Conservation (phyloP, 495 filamentous ascomycete species). For the Neurospora hispaniola region DNA sequence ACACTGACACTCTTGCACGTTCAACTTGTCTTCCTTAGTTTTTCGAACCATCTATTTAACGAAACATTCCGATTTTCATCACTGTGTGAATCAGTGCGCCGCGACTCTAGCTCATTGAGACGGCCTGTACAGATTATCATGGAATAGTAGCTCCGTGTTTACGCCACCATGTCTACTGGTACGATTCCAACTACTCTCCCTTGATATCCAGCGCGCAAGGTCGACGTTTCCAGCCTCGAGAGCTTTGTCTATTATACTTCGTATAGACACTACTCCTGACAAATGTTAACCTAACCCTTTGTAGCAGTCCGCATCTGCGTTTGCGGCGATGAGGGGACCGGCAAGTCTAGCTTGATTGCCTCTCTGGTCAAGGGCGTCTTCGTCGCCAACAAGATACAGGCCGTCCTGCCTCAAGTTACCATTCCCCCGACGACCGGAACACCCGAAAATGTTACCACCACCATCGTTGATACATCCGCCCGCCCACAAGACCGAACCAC, state of each 20-base stretch:
- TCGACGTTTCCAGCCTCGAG: neutral
- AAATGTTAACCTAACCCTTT: constrained; percentile 2
- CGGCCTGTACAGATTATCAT: neutral
- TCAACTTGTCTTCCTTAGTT: neutral
- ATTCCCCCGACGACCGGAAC: constrained; percentile 81
- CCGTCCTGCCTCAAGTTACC: constrained; percentile 86
- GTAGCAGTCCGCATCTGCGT: constrained; percentile 79
- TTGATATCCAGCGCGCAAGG: neutral
- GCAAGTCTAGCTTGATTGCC: constrained; percentile 63
- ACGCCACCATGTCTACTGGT: neutral
- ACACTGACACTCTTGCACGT: neutral
- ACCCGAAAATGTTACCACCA: constrained; percentile 90
- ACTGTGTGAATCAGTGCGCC: neutral
- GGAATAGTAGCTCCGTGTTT: neutral
- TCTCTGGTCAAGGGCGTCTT: constrained; percentile 90
- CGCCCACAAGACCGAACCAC: constrained; percentile 84
- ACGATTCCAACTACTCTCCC: neutral
- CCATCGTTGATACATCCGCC: constrained; percentile 92
- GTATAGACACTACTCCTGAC: neutral
- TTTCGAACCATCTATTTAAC: neutral
- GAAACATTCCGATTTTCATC: neutral
- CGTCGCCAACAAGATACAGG: constrained; percentile 85
- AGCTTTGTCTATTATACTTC: neutral
- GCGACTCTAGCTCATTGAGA: neutral
- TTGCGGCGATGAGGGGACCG: constrained; percentile 81